Conservation (phyloP, 495 filamentous ascomycete genomes). For the Lophiostoma macrostomum region DNA sequence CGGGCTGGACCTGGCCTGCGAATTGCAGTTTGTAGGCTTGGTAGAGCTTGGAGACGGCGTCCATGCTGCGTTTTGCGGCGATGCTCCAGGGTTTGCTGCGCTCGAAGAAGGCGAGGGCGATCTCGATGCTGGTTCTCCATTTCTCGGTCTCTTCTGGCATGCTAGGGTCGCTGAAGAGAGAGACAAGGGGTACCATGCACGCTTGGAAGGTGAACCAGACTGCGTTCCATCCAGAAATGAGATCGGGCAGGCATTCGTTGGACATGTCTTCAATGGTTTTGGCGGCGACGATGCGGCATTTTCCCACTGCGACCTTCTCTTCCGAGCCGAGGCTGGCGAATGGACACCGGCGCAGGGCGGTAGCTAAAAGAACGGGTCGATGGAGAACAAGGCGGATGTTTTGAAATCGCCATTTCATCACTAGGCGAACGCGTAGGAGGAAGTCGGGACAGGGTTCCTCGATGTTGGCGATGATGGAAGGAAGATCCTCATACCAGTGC, state of each 20-base stretch:
- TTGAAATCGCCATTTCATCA: conserved; percentile 81
- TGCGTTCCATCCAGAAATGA: conserved; percentile 77
- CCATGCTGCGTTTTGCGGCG: conserved; percentile 64
- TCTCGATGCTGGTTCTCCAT: conserved; percentile 58
- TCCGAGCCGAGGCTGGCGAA: conserved; percentile 58
- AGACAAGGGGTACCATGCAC: conserved; percentile 71
- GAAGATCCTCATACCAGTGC: conserved; percentile 69
- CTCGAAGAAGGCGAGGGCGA: conserved; percentile 63
- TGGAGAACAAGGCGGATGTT: conserved; percentile 79
- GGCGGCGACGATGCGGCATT: conserved; percentile 66
- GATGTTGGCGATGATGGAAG: conserved; percentile 58
- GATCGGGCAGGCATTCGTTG: conserved; percentile 63
- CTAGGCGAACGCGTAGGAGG: conserved; percentile 63
- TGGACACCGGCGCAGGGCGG: conserved; percentile 63
- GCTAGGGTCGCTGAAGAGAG: conserved; percentile 46
- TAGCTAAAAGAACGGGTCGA: conserved; percentile 67
- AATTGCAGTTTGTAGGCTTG: conserved; percentile 49
- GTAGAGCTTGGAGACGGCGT: conserved; percentile 67
- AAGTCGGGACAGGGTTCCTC: conserved; percentile 68
- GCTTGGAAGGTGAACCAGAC: conserved; percentile 83
- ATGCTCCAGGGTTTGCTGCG: conserved; percentile 68
- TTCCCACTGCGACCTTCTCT: conserved; percentile 65
- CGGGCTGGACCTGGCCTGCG: conserved; percentile 1
- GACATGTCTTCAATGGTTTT: conserved; percentile 70
- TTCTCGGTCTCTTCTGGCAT: conserved; percentile 36